These are phyloP conservation scores for Lophiotrema nucula DNA, from an alignment of 495 filamentous ascomycete species.

Conservation along the genomic window DNA sequence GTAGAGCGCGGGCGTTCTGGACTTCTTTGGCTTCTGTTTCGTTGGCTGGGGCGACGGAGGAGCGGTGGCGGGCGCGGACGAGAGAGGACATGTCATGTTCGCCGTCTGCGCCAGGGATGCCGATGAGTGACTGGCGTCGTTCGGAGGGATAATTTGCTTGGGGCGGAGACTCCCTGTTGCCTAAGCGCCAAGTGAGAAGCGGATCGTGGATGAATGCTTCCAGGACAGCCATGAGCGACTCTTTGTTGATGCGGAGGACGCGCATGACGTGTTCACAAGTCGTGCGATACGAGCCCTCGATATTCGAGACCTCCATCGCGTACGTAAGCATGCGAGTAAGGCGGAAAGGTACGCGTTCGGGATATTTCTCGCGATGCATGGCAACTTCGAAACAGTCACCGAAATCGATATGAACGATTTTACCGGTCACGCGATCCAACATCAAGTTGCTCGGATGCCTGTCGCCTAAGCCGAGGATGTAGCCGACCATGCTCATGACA, in stretches of 20 bases:
- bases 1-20: slow-evolving; percentile 88
- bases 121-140: slow-evolving; percentile 67
- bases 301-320: slow-evolving; percentile 99
- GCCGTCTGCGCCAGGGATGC: slow-evolving; percentile 33
- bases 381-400: slow-evolving; percentile 99
- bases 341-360: slow-evolving; percentile 94
- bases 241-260: slow-evolving; percentile 92
- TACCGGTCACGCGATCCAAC: slow-evolving; percentile 91
- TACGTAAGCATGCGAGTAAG: slow-evolving; percentile 98
- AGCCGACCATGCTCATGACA: slow-evolving; percentile 99
- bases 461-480: slow-evolving; percentile 95
- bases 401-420: slow-evolving; percentile 97
- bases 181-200: slow-evolving; percentile 93
- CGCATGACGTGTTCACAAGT: slow-evolving; percentile 99
- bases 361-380: slow-evolving; percentile 99
- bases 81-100: slow-evolving; percentile 17
- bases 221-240: slow-evolving; percentile 95
- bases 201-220: slow-evolving; percentile 99
- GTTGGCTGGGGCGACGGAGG: slow-evolving; percentile 32
- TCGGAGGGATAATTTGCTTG: slow-evolving; percentile 80
- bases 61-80: slow-evolving; percentile 33
- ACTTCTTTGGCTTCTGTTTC: slow-evolving; percentile 63
- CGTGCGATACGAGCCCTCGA: slow-evolving; percentile 95
- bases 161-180: slow-evolving; percentile 75
- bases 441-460: slow-evolving; percentile 96